Base-by-base conservation (phyloP, 2,329 filamentous ascomycete genomes). In the Cladosporium phlei region DNA sequence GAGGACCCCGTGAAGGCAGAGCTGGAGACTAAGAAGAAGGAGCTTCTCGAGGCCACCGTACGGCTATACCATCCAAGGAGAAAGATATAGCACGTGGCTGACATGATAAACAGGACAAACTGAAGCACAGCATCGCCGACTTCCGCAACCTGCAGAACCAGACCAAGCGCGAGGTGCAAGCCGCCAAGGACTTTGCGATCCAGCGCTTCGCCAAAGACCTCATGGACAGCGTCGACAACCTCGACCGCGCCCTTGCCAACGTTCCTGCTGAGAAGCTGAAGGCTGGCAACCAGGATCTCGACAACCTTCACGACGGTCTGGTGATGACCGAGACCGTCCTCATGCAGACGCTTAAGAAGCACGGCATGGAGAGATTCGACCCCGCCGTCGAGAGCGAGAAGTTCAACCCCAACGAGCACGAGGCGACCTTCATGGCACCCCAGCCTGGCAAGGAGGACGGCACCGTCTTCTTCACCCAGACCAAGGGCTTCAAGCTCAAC, bases 101-200 rank as follows among this genome's bases (percentile, higher is more conserved):
- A 52, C 20, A 46, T 12, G 30, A n/a, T 29, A 35, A 21, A 30
- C 57, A 97, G 93, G 93, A 97, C 72, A 93, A 89, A 75, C 94
- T 89, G 70, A 80, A 96, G 54, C 91, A 93, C 66, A 86, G 86
- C 46, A 83, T 97, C 55, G 93, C 93, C 71, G 93, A 98, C 62
- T 97, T 94, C 80, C 88, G 88, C 66, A 98, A 97, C 73, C 86
- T 98, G 42, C 91, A 97, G 74, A 88, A 96, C 64, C 88, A 93
- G 64, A 95, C 88, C 33, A 80, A 84, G 67, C 88, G 93, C 64
- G 93, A 98, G 58, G 84, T 94, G 66, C 87, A 93, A 69, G 72
- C 79, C 16, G 88, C 91, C 16, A 84, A 85, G 59, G 87, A 95
- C 71, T 98, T 95, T 61, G 93, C 91, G 62, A 93, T 98, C 62